Conservation (phyloP, 768 basidiomycete species). For the Collybiopsis confluens region DNA sequence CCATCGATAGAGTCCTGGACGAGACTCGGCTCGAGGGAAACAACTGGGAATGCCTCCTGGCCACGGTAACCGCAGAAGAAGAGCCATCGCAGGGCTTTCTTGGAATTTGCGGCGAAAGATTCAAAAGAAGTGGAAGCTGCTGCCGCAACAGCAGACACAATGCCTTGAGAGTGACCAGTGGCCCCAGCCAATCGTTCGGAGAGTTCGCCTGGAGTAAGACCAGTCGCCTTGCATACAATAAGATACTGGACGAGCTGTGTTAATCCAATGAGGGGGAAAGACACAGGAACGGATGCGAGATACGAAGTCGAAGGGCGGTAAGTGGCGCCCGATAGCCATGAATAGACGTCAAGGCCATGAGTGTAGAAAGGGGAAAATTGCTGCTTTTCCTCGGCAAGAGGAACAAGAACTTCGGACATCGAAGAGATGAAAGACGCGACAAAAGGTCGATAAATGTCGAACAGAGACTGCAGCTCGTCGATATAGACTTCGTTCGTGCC, state of each 20-base stretch:
- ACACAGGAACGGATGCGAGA: slow-evolving; percentile 89
- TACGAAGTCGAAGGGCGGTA: slow-evolving; percentile 80
- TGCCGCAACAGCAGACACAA: slow-evolving; percentile 90
- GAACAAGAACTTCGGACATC: slow-evolving; percentile 67
- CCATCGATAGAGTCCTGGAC: slow-evolving; percentile 86
- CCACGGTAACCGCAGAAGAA: slow-evolving; percentile 93
- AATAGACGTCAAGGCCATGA: slow-evolving; percentile 74
- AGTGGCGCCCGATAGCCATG: slow-evolving; percentile 74
- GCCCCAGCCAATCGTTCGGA: slow-evolving; percentile 74
- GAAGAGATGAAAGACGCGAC: slow-evolving; percentile 66
- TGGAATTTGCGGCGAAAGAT: slow-evolving; percentile 68
- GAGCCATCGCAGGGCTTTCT: slow-evolving; percentile 86
- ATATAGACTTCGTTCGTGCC: slow-evolving; percentile 98
- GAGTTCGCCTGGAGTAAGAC: slow-evolving; percentile 77
- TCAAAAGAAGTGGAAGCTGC: slow-evolving; percentile 75
- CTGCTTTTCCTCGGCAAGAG: slow-evolving; percentile 56
- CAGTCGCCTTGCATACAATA: slow-evolving; percentile 68
- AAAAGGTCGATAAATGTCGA: slow-evolving; percentile 88
- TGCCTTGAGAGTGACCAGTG: slow-evolving; percentile 97
- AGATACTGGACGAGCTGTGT: slow-evolving; percentile 95
- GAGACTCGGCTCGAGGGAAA: slow-evolving; percentile 84
- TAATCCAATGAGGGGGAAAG: slow-evolving; percentile 92
- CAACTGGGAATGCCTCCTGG: slow-evolving; percentile 90
- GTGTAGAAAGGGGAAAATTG: slow-evolving; percentile 62
- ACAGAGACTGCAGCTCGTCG: slow-evolving; percentile 88